Conservation (phyloP, 148 eudicot species). For the Chenopodium berlandieri region DNA sequence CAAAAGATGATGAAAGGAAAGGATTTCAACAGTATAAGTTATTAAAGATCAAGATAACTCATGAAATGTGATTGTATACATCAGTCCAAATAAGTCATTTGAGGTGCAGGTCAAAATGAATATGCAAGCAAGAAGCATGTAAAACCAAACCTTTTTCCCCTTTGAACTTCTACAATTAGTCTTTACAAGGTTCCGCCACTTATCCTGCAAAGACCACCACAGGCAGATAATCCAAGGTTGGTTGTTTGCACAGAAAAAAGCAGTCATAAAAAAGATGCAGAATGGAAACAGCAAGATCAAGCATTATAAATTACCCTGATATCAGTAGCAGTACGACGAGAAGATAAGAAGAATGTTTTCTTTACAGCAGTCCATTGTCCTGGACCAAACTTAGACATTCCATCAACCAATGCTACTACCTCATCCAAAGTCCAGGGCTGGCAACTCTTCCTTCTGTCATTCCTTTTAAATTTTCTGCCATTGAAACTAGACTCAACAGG, state of each 20-base stretch:
- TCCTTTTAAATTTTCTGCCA: conserved; percentile 12
- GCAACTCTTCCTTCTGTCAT: conserved; percentile 41
- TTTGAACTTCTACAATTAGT: conserved; percentile 37
- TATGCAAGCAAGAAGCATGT: not conserved
- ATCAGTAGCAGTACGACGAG: conserved; percentile 59
- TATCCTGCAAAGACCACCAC: conserved; percentile 48
- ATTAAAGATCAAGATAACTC: not conserved
- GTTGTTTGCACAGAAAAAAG: not conserved
- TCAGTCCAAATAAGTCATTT: not conserved
- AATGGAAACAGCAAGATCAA: not conserved
- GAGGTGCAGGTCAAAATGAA: not conserved
- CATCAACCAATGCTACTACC: conserved; percentile 59
- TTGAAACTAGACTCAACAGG: conserved; percentile 22
- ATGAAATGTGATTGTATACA: not conserved
- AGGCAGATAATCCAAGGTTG: conserved; percentile 2
- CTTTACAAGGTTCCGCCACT: conserved; percentile 76
- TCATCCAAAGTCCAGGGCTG: conserved; percentile 57
- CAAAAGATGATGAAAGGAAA: not conserved
- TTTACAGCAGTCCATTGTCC: conserved; percentile 69
- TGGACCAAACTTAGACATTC: conserved; percentile 55
- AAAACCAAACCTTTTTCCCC: conserved; percentile 37
- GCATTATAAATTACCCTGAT: conserved; percentile 45
- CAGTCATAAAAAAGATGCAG: not conserved
- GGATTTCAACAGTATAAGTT: not conserved
- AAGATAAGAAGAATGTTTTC: conserved; percentile 41